phyloP scores from a whole-genome alignment of 345 rosid genomes.

The Brassica napus region DNA sequence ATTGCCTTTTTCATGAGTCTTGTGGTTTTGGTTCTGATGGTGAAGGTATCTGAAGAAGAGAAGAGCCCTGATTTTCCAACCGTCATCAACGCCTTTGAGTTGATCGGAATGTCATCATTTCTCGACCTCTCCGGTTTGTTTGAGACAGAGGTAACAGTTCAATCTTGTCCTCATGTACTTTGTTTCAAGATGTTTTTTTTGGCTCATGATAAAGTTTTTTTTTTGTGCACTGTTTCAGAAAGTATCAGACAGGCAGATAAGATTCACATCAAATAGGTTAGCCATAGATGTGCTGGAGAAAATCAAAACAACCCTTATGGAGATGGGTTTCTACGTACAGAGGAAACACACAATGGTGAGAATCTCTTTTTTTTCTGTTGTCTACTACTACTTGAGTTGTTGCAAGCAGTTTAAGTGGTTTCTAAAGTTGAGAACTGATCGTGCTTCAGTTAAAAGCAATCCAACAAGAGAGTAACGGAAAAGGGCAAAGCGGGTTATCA shows the following conservation, averaged over 20 bases:
- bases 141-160: constrained; percentile 65
- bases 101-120: constrained; percentile 93
- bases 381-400: not conserved
- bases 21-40: not conserved
- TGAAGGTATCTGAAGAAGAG: constrained; percentile 49
- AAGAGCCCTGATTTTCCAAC: constrained; percentile 49
- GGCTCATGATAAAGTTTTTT: not conserved
- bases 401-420: not conserved
- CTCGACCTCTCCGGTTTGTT: constrained; percentile 91
- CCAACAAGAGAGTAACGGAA: constrained; percentile 47
- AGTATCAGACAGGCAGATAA: constrained; percentile 74
- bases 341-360: constrained; percentile 75
- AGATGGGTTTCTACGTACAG: constrained; percentile 82
- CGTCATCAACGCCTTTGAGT: constrained; percentile 78
- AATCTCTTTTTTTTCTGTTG: not conserved
- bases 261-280: constrained; percentile 70
- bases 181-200: not conserved
- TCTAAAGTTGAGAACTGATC: constrained; percentile 8
- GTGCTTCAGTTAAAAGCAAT: constrained; percentile 63
- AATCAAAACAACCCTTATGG: constrained; percentile 53
- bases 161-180: not conserved
- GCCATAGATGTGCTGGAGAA: constrained; percentile 64
- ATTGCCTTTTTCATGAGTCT: not conserved
- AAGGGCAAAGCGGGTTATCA: constrained; percentile 44
- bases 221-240: constrained; percentile 44